Evolutionary conservation across 2,329 filamentous ascomycete genomes (phyloP), one percentile per base, ranked within the genome.

Genomic region (Cladosporium halotolerans): DNA sequence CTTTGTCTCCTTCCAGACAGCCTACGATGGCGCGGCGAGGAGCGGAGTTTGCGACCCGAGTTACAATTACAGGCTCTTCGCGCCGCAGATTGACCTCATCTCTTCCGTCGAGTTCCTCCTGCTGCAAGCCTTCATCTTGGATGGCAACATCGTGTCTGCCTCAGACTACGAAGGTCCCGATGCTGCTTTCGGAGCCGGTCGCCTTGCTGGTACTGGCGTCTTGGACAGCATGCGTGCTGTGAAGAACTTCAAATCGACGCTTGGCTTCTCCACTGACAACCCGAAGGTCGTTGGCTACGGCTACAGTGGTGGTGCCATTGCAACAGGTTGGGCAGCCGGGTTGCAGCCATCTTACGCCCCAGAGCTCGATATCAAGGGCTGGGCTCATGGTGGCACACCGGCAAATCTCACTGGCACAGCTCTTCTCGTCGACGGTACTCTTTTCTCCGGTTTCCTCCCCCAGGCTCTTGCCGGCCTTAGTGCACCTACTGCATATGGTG

Each of bases 261-360:
- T 74, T 0, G 58, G 58, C 13, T 50, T 66, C 11, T 47, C 54
- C 1, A 58, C 53, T 9, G 42, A 32, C n/a, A 59, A 52, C 2
- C 60, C 61, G 3, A 65, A 58, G 3, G 63, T 73, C 40, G 70
- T 73, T 2, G 63, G 80, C 52, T 79, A 75, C 72, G 80, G 80
- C 0, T 83, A 81, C 59, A 79, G 75, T 0, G 79, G 80, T 4
- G 79, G 79, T 8, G 73, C 73, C 2, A 61, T 81, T 23, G 77
- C 78, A 0, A 74, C 69, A 1, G 76, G 75, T 28, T 78, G 73
- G 70, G 78, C 78, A 0, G 75, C 76, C 13, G 74, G 78, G 33
- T 62, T 81, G 9, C 76, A 78, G 32, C 65, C 70, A 1, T 67
- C 63, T 2, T 82, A 82, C 55, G 79, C 79, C 0, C 76, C 79